A percentile compares a stretch with the other conserved stretches of the same genome.
These are phyloP conservation scores for Aspergillus tamarii DNA, from an alignment of 2,329 filamentous ascomycete species.

Conservation along the genomic window DNA sequence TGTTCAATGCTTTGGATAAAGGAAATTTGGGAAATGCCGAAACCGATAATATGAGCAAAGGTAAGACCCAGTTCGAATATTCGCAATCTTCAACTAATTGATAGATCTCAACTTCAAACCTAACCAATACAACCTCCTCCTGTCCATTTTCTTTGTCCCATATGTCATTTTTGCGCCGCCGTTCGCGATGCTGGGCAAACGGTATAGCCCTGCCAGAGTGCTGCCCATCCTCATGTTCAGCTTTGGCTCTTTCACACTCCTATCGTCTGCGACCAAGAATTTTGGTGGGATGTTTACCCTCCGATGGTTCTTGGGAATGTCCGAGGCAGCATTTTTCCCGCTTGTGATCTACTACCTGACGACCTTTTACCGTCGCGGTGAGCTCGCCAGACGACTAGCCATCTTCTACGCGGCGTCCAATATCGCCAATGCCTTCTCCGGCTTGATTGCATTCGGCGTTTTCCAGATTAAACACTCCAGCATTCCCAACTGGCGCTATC, in stretches of 20 bases:
- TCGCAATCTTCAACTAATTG: background rate
- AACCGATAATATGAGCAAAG: slow-evolving; percentile 53
- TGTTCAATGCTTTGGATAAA: slow-evolving; percentile 59
- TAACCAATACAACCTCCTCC: slow-evolving; percentile 69
- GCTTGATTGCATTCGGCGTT: slow-evolving; percentile 62
- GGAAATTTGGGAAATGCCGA: slow-evolving; percentile 60
- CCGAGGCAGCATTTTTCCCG: slow-evolving; percentile 71
- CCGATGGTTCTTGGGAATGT: slow-evolving; percentile 71
- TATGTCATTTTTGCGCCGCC: slow-evolving; percentile 72
- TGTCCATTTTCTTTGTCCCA: slow-evolving; percentile 75
- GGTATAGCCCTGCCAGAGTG: slow-evolving; percentile 65
- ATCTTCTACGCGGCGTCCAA: slow-evolving; percentile 77
- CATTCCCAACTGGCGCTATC: slow-evolving; percentile 56
- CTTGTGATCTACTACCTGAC: slow-evolving; percentile 67
- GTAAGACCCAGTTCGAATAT: slow-evolving; percentile 22
- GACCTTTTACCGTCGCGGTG: slow-evolving; percentile 71
- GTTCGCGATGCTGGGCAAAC: slow-evolving; percentile 69
- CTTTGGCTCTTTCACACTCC: slow-evolving; percentile 68
- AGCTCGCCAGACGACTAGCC: slow-evolving; percentile 70
- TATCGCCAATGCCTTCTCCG: slow-evolving; percentile 70
- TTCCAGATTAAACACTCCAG: slow-evolving; percentile 59
- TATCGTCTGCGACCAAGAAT: slow-evolving; percentile 59
- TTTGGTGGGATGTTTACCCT: slow-evolving; percentile 69
- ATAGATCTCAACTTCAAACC: slow-evolving; percentile 60
- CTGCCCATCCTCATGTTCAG: slow-evolving; percentile 69